Conservation (phyloP, 352 stramenopile genomes). For the Pythium graminicola region DNA sequence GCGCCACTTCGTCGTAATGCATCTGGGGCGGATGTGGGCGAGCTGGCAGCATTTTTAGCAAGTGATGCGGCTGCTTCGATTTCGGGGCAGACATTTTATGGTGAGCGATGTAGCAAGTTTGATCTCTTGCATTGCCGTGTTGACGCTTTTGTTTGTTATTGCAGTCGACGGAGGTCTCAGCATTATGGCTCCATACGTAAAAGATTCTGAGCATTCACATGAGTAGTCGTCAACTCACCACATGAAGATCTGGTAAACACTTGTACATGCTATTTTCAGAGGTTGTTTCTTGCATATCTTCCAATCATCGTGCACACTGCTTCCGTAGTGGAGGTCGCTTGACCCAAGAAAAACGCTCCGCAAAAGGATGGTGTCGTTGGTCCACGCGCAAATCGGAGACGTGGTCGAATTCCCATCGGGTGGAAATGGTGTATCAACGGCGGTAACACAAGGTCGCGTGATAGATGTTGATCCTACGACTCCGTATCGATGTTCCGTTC, state of each 20-base stretch:
- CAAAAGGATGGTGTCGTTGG: background rate
- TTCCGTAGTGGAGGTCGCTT: no score
- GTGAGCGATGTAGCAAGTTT: constrained; percentile 24
- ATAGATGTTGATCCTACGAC: constrained; percentile 26
- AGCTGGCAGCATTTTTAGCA: constrained; percentile 73
- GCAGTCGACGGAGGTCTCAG: constrained; percentile 28
- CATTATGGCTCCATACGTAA: constrained; percentile 25
- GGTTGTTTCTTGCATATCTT: no score
- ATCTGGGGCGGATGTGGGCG: constrained; percentile 67
- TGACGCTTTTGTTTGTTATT: constrained; percentile 4
- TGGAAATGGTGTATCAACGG: background rate
- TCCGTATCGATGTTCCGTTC: constrained; percentile 27
- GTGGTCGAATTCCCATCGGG: constrained; percentile 35
- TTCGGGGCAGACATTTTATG: constrained; percentile 88
- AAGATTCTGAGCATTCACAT: constrained; percentile 2
- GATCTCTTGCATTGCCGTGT: background rate
- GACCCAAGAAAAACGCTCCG: no score
- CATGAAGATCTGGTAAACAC: background rate
- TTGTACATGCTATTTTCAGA: no score
- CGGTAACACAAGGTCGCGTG: constrained; percentile 24
- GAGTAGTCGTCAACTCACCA: background rate
- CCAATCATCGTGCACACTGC: no score
- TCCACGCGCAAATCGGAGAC: constrained; percentile 29
- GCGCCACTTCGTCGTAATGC: constrained; percentile 68
- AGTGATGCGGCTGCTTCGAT: constrained; percentile 66